Conservation (phyloP, 345 rosid species). For the Hibiscus mutabilis region DNA sequence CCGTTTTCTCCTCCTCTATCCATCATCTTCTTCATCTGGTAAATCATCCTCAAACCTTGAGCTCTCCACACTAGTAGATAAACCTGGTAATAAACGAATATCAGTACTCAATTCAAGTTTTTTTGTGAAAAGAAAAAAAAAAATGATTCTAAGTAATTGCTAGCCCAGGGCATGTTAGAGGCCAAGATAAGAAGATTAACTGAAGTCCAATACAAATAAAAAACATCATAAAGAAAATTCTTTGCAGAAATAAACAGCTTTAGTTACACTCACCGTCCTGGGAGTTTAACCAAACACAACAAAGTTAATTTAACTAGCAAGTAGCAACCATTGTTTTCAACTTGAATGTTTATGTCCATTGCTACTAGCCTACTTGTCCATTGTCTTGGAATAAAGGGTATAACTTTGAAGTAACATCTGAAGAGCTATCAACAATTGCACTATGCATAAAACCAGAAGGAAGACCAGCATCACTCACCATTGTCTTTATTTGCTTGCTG, state of each 20-base stretch:
- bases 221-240: background rate
- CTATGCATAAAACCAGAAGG: background rate
- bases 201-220: background rate
- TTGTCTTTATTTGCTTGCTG: conserved; percentile 67
- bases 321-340: background rate
- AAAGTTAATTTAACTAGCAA: background rate
- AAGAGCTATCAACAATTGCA: background rate
- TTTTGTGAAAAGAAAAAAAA: background rate
- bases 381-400: background rate
- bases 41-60: conserved; percentile 66
- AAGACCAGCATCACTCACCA: conserved; percentile 30
- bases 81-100: conserved; percentile 33
- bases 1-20: conserved; percentile 67
- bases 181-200: background rate
- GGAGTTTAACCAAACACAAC: background rate
- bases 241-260: background rate
- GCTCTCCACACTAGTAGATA: conserved; percentile 45
- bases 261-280: background rate
- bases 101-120: background rate
- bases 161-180: background rate
- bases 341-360: background rate
- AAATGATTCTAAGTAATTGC: background rate
- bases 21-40: conserved; percentile 80
- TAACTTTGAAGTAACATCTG: background rate
- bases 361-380: background rate